phyloP scores from a whole-genome alignment of 192 early-diverging fungal genomes.

The Allomyces arbusculus region DNA sequence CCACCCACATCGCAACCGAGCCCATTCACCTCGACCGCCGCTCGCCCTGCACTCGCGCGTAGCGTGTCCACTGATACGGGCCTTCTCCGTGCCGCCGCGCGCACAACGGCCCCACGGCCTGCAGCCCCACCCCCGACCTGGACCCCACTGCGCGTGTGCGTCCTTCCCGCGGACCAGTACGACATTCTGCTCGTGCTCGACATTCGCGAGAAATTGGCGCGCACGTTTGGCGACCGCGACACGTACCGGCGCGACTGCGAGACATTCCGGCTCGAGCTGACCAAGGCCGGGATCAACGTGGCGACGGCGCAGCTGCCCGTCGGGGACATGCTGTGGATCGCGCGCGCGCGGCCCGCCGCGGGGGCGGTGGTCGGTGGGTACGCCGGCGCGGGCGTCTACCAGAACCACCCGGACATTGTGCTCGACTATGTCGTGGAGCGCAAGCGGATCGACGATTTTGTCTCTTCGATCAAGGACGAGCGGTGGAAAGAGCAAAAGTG shows the following conservation, averaged over 20 bases:
- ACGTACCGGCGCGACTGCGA: constrained; percentile 25
- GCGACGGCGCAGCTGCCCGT: constrained; percentile 45
- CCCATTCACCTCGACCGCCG: no score
- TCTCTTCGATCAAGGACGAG: constrained; percentile 78
- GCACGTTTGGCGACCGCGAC: constrained; percentile 3
- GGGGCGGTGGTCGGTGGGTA: constrained; percentile 5
- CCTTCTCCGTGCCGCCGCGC: no score
- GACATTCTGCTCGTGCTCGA: constrained; percentile 55
- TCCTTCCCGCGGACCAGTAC: constrained; percentile 12
- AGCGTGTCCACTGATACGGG: no score
- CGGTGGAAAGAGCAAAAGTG: constrained; percentile 79
- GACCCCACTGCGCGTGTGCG: neutral
- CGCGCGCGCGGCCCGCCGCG: constrained; percentile 14
- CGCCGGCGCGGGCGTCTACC: no score
- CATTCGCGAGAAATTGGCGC: constrained; percentile 52
- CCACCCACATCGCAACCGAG: no score
- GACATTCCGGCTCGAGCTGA: constrained; percentile 49
- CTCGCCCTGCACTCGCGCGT: no score
- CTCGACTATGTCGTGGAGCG: constrained; percentile 76
- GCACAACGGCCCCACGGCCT: no score
- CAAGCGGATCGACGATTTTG: constrained; percentile 85
- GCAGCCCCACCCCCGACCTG: neutral
- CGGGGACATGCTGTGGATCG: constrained; percentile 84
- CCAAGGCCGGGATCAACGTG: constrained; percentile 26
- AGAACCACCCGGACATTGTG: constrained; percentile 30